These are phyloP conservation scores for Hypoxylon subgilvum DNA, from an alignment of 495 filamentous ascomycete genomes.

Conservation along the genomic window DNA sequence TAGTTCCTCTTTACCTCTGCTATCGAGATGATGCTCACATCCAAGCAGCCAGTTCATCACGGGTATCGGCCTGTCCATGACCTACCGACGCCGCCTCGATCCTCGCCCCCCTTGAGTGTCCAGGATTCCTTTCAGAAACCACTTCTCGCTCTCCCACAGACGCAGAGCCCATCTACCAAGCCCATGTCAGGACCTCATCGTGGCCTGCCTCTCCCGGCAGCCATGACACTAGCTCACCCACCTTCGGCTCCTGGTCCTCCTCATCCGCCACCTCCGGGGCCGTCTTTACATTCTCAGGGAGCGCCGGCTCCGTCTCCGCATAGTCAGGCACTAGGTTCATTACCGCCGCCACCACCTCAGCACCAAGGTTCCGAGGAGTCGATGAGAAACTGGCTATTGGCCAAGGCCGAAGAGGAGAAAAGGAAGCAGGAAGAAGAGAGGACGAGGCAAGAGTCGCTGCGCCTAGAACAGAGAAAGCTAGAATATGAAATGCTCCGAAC, in stretches of 20 bases:
- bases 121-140: slow-evolving; percentile 56
- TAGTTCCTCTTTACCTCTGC: slow-evolving; percentile 36
- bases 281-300: slow-evolving; percentile 44
- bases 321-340: slow-evolving; percentile 55
- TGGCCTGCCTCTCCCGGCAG: slow-evolving; percentile 74
- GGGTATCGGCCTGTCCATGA: slow-evolving; percentile 74
- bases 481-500: slow-evolving; percentile 86
- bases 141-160: slow-evolving; percentile 45
- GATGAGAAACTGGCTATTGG: slow-evolving; percentile 79
- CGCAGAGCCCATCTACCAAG: slow-evolving; percentile 52
- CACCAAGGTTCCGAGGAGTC: slow-evolving; percentile 80
- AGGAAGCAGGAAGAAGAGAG: slow-evolving; percentile 86
- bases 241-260: slow-evolving; percentile 44
- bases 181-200: slow-evolving; percentile 76
- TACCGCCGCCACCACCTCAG: slow-evolving; percentile 72
- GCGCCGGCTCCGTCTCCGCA: slow-evolving; percentile 44
- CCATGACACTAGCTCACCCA: slow-evolving; percentile 67
- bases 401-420: slow-evolving; percentile 84
- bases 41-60: slow-evolving; percentile 69
- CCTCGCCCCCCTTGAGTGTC: slow-evolving; percentile 62
- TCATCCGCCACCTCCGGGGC: slow-evolving; percentile 47
- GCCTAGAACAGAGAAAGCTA: slow-evolving; percentile 80
- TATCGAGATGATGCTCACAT: slow-evolving; percentile 67
- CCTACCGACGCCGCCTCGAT: slow-evolving; percentile 67
- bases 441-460: slow-evolving; percentile 77